Conservation (phyloP, 192 early-diverging fungal genomes). For the Backusella psychrophila region DNA sequence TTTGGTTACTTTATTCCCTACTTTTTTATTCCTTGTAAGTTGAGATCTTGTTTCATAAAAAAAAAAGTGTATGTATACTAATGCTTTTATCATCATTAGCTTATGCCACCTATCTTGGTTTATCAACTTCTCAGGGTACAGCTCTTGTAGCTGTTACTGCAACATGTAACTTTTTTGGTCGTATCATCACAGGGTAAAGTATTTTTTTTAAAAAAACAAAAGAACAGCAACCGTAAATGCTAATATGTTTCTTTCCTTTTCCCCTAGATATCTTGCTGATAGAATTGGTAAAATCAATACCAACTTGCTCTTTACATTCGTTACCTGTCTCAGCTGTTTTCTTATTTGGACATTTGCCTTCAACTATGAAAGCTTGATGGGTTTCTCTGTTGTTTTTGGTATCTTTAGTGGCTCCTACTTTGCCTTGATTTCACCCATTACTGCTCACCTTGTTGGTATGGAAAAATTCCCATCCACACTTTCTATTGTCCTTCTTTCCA, state of each 20-base stretch:
- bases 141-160: conserved; percentile 18
- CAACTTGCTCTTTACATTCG: conserved; percentile 23
- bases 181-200: conserved; percentile 22
- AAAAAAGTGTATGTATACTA: neutral
- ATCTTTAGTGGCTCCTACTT: conserved; percentile 34
- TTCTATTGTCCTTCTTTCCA: conserved; percentile 19
- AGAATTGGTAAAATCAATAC: conserved; percentile 33
- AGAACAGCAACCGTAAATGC: neutral
- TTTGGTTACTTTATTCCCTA: conserved; percentile 32
- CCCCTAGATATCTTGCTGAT: conserved; percentile 16
- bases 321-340: conserved; percentile 19
- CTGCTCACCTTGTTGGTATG: conserved; percentile 13
- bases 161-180: conserved; percentile 23
- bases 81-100: neutral
- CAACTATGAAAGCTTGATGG: conserved; percentile 24
- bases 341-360: conserved; percentile 38
- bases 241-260: neutral
- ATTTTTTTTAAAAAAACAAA: neutral
- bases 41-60: neutral
- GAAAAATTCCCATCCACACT: conserved; percentile 26
- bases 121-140: conserved; percentile 25
- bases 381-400: conserved; percentile 32
- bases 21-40: conserved; percentile 24
- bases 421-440: conserved; percentile 31
- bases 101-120: conserved; percentile 26